Evolutionary conservation across 2,329 filamentous ascomycete species (phyloP), one percentile per base, ranked within the genome.

Genomic region (Aureobasidium mangrovei): DNA sequence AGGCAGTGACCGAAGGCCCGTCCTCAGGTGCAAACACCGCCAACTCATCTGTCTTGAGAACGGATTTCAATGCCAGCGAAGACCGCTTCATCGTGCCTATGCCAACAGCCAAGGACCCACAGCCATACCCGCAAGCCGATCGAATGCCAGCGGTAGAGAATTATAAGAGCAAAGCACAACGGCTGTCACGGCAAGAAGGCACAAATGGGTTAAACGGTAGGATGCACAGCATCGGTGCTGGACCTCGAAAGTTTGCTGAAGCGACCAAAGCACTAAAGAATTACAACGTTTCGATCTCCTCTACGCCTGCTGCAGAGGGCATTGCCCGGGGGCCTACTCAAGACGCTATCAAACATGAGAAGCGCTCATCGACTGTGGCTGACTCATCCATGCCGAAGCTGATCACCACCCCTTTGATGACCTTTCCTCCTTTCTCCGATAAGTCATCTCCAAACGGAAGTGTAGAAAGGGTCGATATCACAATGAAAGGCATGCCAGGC

Each of bases 91-190:
- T 68, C 7, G 57, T 67, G 7, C 59, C 63, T 42, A 69, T 68
- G 66, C 66, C 65, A n/a, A 64, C 64, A 4, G 65, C 65, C 29
- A 57, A 56, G 12, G 64, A 69, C 44, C 66, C 65, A 35, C 66
- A 67, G 47, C 65, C 66, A 18, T 68, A 63, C 43, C 45, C 52
- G 5, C 64, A 65, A 47, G 64, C 62, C 27, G 65, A 64, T 3
- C 61, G 67, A 52, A 64, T 67, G 43, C 56, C 60, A 47, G 64
- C 65, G 4, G 60, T 63, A 7, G 61, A 67, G 58, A 61, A 66
- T 49, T 64, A 67, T 53, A 58, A 52, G 47, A 56, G 53, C 24
- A 64, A 67, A 55, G 57, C 60, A 32, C 62, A 60, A 28, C 41
- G 63, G 60, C 51, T 66, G 60, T 52, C 63, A 60, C 53, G 55